A percentile compares a stretch with the other conserved stretches of the same genome.
Evolutionary conservation across 2,329 filamentous ascomycete genomes (phyloP).

Genomic region (Venturia oleaginea): DNA sequence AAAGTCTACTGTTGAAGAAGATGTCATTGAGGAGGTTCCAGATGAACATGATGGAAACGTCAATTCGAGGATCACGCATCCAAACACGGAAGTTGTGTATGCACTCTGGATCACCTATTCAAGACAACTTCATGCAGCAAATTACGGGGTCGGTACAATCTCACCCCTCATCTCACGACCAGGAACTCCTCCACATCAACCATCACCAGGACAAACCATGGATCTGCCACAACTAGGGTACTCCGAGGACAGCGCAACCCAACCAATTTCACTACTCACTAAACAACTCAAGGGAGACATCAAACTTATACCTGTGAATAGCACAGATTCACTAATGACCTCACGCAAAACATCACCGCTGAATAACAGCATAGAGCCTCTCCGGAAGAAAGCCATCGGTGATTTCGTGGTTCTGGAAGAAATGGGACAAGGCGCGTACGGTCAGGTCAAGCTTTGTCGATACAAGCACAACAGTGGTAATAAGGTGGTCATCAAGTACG

Average conservation of each 20-base stretch:
- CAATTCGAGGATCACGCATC: slow-evolving; percentile 31
- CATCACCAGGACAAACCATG: slow-evolving; percentile 63
- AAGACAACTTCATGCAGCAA: slow-evolving; percentile 73
- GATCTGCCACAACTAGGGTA: slow-evolving; percentile 17
- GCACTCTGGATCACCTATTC: slow-evolving; percentile 98
- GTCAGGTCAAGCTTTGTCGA: slow-evolving; percentile 89
- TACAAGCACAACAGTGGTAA: slow-evolving; percentile 66
- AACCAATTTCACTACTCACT: slow-evolving; percentile 36
- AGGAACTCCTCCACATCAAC: slow-evolving; percentile 66
- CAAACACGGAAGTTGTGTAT: slow-evolving; percentile 72
- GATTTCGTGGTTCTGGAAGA: slow-evolving; percentile 93
- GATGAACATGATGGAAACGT: slow-evolving; percentile 23
- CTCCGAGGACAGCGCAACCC: not conserved
- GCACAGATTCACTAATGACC: not conserved
- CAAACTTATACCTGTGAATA: slow-evolving; percentile 25
- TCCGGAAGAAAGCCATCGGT: slow-evolving; percentile 68
- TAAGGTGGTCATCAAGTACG: slow-evolving; percentile 94
- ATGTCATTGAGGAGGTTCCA: slow-evolving; percentile 52
- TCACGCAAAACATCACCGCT: slow-evolving; percentile 11
- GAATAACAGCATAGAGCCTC: slow-evolving; percentile 15
- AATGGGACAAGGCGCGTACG: slow-evolving; percentile 97
- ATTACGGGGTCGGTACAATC: slow-evolving; percentile 51
- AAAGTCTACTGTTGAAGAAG: slow-evolving; percentile 41
- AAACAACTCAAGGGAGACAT: slow-evolving; percentile 35
- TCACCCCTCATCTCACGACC: slow-evolving; percentile 55